Conservation (phyloP, 108 stramenopile genomes). For the Poteriospumella lacustris region DNA sequence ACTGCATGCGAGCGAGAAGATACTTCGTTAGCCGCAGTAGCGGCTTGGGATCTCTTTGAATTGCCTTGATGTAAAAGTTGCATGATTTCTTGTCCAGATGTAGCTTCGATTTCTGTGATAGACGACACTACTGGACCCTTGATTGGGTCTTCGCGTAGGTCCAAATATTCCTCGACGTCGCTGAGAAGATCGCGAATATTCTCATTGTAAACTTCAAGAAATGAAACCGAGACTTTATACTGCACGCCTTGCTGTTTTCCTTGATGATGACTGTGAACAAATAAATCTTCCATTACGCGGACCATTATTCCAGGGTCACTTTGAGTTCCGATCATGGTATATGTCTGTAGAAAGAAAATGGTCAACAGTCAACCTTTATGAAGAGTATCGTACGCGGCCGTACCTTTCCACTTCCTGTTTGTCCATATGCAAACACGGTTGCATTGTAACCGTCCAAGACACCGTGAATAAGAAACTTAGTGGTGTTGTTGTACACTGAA, state of each 20-base stretch:
- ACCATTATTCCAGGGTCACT: slow-evolving; percentile 47
- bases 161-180: slow-evolving; percentile 44
- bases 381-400: not conserved
- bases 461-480: slow-evolving; percentile 42
- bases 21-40: slow-evolving; percentile 54
- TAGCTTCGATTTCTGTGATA: slow-evolving; percentile 52
- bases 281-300: slow-evolving; percentile 47
- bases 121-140: slow-evolving; percentile 55
- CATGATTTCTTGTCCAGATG: slow-evolving; percentile 47
- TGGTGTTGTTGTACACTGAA: slow-evolving; percentile 43
- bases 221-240: slow-evolving; percentile 49
- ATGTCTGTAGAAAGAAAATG: not conserved
- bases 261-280: slow-evolving; percentile 21
- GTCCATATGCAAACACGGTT: slow-evolving; percentile 54
- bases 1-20: slow-evolving; percentile 61
- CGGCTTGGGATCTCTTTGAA: slow-evolving; percentile 50
- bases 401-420: slow-evolving; percentile 53
- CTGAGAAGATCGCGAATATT: slow-evolving; percentile 56
- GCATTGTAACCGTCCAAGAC: slow-evolving; percentile 50
- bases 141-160: slow-evolving; percentile 60
- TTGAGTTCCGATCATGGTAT: slow-evolving; percentile 8
- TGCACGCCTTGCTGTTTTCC: slow-evolving; percentile 40
- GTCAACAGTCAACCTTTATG: not conserved
- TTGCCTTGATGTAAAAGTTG: slow-evolving; percentile 56
- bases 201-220: slow-evolving; percentile 63